Evolutionary conservation across 345 rosid species (phyloP).

Genomic region (Zanthoxylum bungeanum): DNA sequence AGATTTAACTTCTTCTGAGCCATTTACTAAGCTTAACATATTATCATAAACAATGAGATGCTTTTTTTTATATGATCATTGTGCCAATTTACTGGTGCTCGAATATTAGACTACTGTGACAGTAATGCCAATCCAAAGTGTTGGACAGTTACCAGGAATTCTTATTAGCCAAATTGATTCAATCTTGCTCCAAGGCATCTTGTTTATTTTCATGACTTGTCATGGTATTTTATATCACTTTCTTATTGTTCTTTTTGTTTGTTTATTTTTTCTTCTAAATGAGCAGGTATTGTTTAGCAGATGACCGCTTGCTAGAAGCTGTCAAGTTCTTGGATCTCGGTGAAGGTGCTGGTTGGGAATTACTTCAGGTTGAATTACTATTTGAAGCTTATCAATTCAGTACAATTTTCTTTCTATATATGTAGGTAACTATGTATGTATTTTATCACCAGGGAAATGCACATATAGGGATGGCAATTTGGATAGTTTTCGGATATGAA

Average conservation of each 20-base stretch:
- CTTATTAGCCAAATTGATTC: neutral
- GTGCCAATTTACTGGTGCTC: neutral
- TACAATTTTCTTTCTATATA: neutral
- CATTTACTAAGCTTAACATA: neutral
- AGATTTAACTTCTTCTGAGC: neutral
- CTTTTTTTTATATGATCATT: neutral
- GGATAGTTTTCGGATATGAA: too few relatives aligned
- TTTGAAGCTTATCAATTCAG: neutral
- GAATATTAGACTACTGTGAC: neutral
- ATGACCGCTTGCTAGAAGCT: slow-evolving; percentile 78
- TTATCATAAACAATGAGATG: neutral
- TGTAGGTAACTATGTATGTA: neutral
- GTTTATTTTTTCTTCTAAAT: neutral
- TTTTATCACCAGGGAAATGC: too few relatives aligned
- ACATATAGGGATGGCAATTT: too few relatives aligned
- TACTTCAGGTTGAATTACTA: slow-evolving; percentile 65
- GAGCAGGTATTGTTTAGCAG: slow-evolving; percentile 87
- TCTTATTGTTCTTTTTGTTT: neutral
- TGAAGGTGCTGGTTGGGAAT: slow-evolving; percentile 85
- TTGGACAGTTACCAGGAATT: neutral
- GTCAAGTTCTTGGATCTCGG: slow-evolving; percentile 83
- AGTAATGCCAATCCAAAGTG: neutral
- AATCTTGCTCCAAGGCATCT: neutral
- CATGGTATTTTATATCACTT: neutral
- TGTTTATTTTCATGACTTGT: neutral